Conservation (phyloP, 352 stramenopile species). For the Thalassiosira exigua region DNA sequence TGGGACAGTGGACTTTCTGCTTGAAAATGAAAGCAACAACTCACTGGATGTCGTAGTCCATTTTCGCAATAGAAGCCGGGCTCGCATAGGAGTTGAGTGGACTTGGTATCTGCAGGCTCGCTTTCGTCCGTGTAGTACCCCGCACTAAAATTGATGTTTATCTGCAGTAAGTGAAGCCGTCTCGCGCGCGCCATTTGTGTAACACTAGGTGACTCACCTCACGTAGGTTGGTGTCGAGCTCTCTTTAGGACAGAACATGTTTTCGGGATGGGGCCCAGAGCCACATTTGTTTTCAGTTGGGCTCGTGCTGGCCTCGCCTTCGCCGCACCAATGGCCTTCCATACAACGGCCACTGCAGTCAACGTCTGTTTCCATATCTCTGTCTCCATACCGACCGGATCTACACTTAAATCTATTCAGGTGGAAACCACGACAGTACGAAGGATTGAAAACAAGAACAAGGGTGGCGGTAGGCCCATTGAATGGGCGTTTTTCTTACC, state of each 20-base stretch:
- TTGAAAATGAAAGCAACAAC: no score
- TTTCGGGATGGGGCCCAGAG: constrained; percentile 1
- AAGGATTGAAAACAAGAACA: no score
- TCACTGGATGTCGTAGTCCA: constrained; percentile 24
- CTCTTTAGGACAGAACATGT: constrained; percentile 45
- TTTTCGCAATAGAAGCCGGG: constrained; percentile 41
- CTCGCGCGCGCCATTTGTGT: no score
- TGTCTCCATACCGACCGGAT: constrained; percentile 39
- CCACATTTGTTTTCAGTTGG: constrained; percentile 47
- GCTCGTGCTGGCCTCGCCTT: constrained; percentile 24
- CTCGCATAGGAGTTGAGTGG: constrained; percentile 38
- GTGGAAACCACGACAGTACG: no score
- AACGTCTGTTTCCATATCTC: constrained; percentile 28
- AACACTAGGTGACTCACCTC: no score
- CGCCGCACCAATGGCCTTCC: constrained; percentile 34
- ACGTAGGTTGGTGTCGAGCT: constrained; percentile 42
- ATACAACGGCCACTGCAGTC: constrained; percentile 32
- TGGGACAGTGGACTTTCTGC: no score
- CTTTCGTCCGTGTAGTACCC: constrained; percentile 49
- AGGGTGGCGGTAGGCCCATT: no score
- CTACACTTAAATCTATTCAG: constrained; percentile 34
- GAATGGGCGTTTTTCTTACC: constrained; percentile 22
- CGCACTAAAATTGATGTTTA: constrained; percentile 6
- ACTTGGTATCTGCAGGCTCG: constrained; percentile 30
- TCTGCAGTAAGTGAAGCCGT: no score